Evolutionary conservation across 2,329 filamentous ascomycete species (phyloP), one percentile per base, ranked within the genome.

Genomic region (Fusarium dimerum): DNA sequence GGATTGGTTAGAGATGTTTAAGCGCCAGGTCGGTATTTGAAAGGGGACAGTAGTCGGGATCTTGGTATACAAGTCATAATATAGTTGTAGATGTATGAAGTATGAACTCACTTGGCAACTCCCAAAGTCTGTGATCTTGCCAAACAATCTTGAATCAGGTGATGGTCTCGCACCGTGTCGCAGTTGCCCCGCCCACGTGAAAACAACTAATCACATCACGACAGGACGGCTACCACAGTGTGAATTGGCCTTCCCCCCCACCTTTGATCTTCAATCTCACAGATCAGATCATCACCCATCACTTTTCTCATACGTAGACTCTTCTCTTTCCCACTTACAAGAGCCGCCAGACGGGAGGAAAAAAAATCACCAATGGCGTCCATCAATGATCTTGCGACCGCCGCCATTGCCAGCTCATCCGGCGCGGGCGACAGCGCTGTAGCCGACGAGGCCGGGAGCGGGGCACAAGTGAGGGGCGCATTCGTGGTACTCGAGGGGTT

Each of bases 401-500:
- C 76, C 45, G 77, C 77, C 34, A 77, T 77, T 20, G 74, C 75
- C 42, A 71, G 72, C 36, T 73, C 74, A 11, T 71, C 70, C n/a
- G 62, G 38, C 17, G 18, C 41, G 30, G n/a, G 15, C 29, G 45
- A 43, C 5, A 44, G 45, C 43, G 49, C 30, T 62, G 66, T 49
- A 47, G 64, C 45, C 49, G 38, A 48, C 41, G 39, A 55, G 32
- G 44, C 30, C 13, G 45, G 26, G 13, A n/a, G 18, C 17, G 45
- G 26, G 12, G 12, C 36, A 15, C 18, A 36, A 15, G 49, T 36
- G 41, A 57, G 63, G 36, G 92, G 92, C 43, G 84, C 86, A 12
- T 82, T 97, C 32, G 83, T 96, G 48, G 88, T 93, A 5, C 84
- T 96, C 50, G 92, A 97, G 75, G 92, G 92, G 2, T 79, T 97